Conservation (phyloP, 495 filamentous ascomycete genomes). For the Glonium stellatum region DNA sequence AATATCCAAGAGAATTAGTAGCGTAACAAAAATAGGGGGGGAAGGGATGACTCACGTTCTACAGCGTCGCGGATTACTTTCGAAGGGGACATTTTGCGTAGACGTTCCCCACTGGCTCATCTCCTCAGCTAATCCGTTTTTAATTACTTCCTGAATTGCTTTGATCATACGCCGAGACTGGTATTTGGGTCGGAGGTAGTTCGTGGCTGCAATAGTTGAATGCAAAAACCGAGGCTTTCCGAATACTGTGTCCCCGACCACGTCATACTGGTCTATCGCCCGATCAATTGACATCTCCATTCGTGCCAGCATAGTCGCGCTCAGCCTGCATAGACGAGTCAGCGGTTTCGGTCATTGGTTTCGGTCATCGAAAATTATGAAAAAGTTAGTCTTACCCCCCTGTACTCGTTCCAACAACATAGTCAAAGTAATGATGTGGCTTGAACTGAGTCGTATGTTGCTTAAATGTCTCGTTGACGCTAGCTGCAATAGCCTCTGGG, state of each 20-base stretch:
- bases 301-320: slow-evolving; percentile 9
- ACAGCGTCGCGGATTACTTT: neutral
- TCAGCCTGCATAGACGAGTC: slow-evolving; percentile 2
- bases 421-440: slow-evolving; percentile 12
- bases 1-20: neutral
- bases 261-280: slow-evolving; percentile 2
- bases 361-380: neutral
- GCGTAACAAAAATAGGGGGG: neutral
- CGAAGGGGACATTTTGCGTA: neutral
- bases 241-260: slow-evolving; percentile 6
- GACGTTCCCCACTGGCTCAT: neutral
- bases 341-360: neutral
- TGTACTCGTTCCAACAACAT: slow-evolving; percentile 7
- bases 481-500: neutral
- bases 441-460: neutral
- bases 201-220: neutral
- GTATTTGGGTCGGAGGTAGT: slow-evolving; percentile 7
- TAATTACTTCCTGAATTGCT: neutral
- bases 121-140: neutral
- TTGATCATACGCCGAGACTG: neutral
- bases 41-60: neutral
- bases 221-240: slow-evolving; percentile 5
- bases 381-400: slow-evolving; percentile 1
- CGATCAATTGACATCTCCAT: slow-evolving; percentile 6
- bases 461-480: neutral